Evolutionary conservation across 2,329 filamentous ascomycete species (phyloP).

Genomic region (Kalmusia sp.): DNA sequence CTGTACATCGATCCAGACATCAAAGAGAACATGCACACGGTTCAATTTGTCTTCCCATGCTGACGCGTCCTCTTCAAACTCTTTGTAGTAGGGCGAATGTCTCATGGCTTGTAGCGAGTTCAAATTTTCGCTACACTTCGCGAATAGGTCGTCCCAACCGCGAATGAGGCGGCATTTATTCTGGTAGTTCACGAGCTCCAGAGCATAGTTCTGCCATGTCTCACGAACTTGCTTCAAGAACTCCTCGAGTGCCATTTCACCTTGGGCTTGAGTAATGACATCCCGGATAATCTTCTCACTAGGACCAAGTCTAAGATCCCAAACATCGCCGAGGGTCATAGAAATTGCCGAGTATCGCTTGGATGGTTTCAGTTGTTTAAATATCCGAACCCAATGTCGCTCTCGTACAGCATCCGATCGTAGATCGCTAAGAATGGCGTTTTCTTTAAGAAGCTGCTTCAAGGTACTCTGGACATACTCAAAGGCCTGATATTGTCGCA

Average conservation of each 20-base stretch:
- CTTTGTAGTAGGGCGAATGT: slow-evolving; percentile 98
- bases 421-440: slow-evolving; percentile 83
- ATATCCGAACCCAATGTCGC: slow-evolving; percentile 96
- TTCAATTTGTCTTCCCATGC: slow-evolving; percentile 99
- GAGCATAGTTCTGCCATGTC: slow-evolving; percentile 92
- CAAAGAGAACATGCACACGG: slow-evolving; percentile 94
- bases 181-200: slow-evolving; percentile 96
- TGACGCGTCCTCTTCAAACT: slow-evolving; percentile 97
- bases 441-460: slow-evolving; percentile 88
- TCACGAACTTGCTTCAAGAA: slow-evolving; percentile 96
- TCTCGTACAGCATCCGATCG: slow-evolving; percentile 97
- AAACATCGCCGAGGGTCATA: slow-evolving; percentile 97
- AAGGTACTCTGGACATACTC: slow-evolving; percentile 95
- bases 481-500: slow-evolving; percentile 99
- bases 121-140: slow-evolving; percentile 96
- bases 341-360: slow-evolving; percentile 94
- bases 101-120: slow-evolving; percentile 99
- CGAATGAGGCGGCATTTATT: slow-evolving; percentile 97
- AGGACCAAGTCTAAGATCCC: slow-evolving; percentile 90
- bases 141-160: slow-evolving; percentile 97
- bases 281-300: slow-evolving; percentile 89
- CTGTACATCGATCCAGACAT: slow-evolving; percentile 99
- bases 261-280: slow-evolving; percentile 94
- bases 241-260: slow-evolving; percentile 97
- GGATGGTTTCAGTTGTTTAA: slow-evolving; percentile 90